Evolutionary conservation across 2,329 filamentous ascomycete species (phyloP), one percentile per base, ranked within the genome.

Genomic region (Diaporthe citriasiana): DNA sequence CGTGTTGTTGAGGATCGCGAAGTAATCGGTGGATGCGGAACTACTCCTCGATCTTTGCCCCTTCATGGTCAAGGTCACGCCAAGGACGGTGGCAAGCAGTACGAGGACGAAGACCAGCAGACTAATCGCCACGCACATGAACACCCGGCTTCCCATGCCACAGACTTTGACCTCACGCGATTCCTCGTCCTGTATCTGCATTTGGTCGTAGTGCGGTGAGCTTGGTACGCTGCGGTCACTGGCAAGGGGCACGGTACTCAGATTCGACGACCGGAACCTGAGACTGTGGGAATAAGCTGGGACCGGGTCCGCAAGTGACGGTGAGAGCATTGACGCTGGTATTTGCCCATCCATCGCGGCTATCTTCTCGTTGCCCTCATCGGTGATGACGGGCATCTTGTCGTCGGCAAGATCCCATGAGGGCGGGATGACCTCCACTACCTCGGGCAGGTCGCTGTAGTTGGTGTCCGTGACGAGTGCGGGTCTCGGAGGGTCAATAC

Each of bases 361-460:
- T 13, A 72, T 72, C 51, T 72, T 68, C 57, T 72, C 59, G 40
- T 33, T 50, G 22, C 38, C n/a, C 7, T 42, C 51, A 15, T 68
- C 63, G 30, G 33, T 30, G 40, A 69, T 42, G 27, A 72, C 60
- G 12, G 71, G 51, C 60, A 73, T 73, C 19, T 73, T 73, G 60
- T 47, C 33, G 47, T 53, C 63, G 33, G 3, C 22, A 4, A 42
- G n/a, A 8, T 73, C 71, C 71, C 60, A 73, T 3, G 38, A 57
- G 12, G 60, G 71, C 40, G 71, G 71, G 9, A 69, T 66, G 22
- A 15, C 60, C 13, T 42, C 71, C 17, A 63, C 50, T 6, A 73
- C 71, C 53, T 73, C 71, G 13, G 63, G 63, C 19, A 73, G 60
- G 51, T 69, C 60, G 50, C 71, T 73, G 71, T 69, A 73, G 51